phyloP scores from a whole-genome alignment of 768 basidiomycete genomes.

The Collybiopsis luxurians region DNA sequence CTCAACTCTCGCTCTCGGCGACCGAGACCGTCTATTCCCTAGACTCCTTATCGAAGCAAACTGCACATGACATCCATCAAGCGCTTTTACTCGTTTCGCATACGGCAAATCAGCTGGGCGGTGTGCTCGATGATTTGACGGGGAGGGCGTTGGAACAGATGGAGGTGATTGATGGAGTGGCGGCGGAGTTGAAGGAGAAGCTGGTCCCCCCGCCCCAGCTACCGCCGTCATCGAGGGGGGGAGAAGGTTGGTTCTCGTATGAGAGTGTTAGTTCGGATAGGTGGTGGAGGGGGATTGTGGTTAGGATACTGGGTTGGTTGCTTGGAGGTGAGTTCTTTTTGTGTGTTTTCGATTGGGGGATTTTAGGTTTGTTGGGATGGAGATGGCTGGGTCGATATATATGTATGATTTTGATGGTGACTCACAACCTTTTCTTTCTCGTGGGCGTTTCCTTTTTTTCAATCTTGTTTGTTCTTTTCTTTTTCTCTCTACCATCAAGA shows the following conservation, averaged over 20 bases:
- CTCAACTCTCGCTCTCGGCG: slow-evolving; percentile 18
- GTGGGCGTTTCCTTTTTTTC: too few species aligned
- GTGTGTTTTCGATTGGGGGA: neutral
- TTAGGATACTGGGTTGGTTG: neutral
- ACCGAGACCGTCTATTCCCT: slow-evolving; percentile 25
- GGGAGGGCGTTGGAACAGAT: slow-evolving; percentile 40
- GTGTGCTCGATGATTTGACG: slow-evolving; percentile 34
- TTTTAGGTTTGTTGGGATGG: neutral
- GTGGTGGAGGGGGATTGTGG: slow-evolving; percentile 2
- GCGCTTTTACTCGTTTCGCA: slow-evolving; percentile 34
- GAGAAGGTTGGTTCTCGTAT: neutral
- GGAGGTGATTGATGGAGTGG: slow-evolving; percentile 45
- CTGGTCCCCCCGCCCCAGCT: slow-evolving; percentile 21
- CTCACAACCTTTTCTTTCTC: too few species aligned
- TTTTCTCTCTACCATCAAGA: too few species aligned
- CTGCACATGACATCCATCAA: slow-evolving; percentile 23
- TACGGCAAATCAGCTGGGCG: slow-evolving; percentile 33
- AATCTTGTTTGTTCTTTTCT: too few species aligned
- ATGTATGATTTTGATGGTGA: too few species aligned
- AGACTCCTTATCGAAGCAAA: slow-evolving; percentile 26
- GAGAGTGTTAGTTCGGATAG: neutral
- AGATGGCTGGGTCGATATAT: too few species aligned
- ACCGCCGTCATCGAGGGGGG: slow-evolving; percentile 1
- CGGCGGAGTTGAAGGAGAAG: slow-evolving; percentile 28
- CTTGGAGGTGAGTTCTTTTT: neutral